Conservation (phyloP, 2,329 filamentous ascomycete genomes). For the Cytospora piceicola region DNA sequence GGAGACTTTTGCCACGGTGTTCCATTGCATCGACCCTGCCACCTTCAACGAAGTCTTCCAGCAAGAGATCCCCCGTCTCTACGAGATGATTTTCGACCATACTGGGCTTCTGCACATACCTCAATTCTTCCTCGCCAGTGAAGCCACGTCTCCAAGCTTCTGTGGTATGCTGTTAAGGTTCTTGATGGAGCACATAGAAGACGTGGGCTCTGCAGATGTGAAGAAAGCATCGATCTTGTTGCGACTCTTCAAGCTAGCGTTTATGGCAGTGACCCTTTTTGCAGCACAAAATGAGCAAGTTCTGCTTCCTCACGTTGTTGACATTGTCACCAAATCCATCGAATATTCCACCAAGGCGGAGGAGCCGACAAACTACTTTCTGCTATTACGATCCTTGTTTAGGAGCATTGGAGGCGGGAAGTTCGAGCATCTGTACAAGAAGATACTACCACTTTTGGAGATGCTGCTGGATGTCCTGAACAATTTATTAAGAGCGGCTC, state of each 20-base stretch:
- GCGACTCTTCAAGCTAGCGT: slow-evolving; percentile 94
- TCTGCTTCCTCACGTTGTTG: slow-evolving; percentile 91
- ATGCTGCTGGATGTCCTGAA: slow-evolving; percentile 98
- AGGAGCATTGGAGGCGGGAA: slow-evolving; percentile 95
- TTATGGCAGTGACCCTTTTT: slow-evolving; percentile 99
- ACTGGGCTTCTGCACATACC: slow-evolving; percentile 91
- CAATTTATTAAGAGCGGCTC: slow-evolving; percentile 85
- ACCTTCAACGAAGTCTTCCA: slow-evolving; percentile 99
- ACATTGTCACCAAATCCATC: slow-evolving; percentile 96
- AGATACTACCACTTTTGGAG: slow-evolving; percentile 92
- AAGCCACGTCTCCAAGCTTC: slow-evolving; percentile 96
- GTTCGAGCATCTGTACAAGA: slow-evolving; percentile 98
- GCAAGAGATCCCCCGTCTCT: slow-evolving; percentile 93
- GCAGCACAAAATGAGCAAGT: slow-evolving; percentile 94
- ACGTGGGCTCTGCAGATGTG: slow-evolving; percentile 89
- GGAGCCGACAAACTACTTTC: slow-evolving; percentile 98
- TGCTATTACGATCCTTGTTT: slow-evolving; percentile 89
- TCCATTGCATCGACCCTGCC: slow-evolving; percentile 96
- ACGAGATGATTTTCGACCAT: slow-evolving; percentile 98
- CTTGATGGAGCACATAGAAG: slow-evolving; percentile 93
- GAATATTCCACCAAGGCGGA: slow-evolving; percentile 93
- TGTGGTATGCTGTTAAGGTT: slow-evolving; percentile 98
- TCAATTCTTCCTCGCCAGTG: slow-evolving; percentile 97
- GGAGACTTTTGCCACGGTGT: slow-evolving; percentile 97
- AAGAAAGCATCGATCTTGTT: slow-evolving; percentile 92